Evolutionary conservation across 2,329 filamentous ascomycete species (phyloP).

Genomic region (Berkeleyomyces rouxiae): DNA sequence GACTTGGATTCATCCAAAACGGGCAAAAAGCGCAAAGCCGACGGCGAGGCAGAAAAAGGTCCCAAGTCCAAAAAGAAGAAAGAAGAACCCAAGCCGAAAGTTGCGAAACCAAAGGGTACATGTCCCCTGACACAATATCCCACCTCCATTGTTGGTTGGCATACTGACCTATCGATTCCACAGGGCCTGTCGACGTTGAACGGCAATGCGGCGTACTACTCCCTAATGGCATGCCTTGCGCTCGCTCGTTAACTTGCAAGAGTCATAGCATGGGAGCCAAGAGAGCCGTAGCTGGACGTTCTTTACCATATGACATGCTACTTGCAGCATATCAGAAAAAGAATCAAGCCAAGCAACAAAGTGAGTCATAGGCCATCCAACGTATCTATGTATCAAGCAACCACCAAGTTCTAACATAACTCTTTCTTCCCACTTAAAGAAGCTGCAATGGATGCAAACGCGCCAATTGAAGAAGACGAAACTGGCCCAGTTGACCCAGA

Average conservation of each 20-base stretch:
- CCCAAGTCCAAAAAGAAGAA: conserved; percentile 90
- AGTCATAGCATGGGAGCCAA: conserved; percentile 93
- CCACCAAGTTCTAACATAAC: conserved; percentile 12
- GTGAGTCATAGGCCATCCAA: conserved; percentile 32
- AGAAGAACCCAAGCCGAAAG: conserved; percentile 72
- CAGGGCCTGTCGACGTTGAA: conserved; percentile 80
- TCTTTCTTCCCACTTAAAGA: conserved; percentile 33
- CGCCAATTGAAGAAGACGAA: conserved; percentile 71
- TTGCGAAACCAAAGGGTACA: conserved; percentile 64
- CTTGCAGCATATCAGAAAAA: conserved; percentile 86
- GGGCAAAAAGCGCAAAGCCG: conserved; percentile 64
- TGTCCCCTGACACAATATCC: not conserved
- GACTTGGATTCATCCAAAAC: conserved; percentile 42
- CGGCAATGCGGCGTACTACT: conserved; percentile 80
- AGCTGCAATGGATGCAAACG: conserved; percentile 86
- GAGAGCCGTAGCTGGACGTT: conserved; percentile 69
- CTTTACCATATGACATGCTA: conserved; percentile 82
- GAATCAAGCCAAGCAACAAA: conserved; percentile 96
- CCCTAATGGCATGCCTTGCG: conserved; percentile 73
- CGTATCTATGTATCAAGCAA: conserved; percentile 10
- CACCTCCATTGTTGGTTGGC: conserved; percentile 3
- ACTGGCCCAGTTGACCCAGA: conserved; percentile 79
- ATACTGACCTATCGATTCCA: conserved; percentile 12
- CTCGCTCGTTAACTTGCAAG: conserved; percentile 81
- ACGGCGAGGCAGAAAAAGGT: conserved; percentile 60